Percentiles rank a stretch among this genome's conserved stretches.
Conservation (phyloP, 495 filamentous ascomycete genomes). For the Penicillium paxilli region DNA sequence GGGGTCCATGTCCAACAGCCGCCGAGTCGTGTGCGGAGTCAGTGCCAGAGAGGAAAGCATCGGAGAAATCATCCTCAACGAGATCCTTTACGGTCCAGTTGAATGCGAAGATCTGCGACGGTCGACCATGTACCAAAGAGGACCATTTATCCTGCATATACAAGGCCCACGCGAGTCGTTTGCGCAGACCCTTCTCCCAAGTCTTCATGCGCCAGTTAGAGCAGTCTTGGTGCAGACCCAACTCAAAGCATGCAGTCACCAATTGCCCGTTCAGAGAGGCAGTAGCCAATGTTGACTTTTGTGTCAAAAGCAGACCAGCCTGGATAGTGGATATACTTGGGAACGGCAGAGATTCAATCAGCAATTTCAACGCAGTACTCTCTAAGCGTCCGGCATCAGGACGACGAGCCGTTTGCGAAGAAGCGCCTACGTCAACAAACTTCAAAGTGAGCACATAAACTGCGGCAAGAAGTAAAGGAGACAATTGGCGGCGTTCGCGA, state of each 20-base stretch:
- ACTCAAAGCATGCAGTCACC: constrained; percentile 54
- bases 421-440: constrained; percentile 78
- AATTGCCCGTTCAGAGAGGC: constrained; percentile 83
- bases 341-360: constrained; percentile 75
- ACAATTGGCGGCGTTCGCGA: constrained; percentile 72
- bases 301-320: constrained; percentile 83
- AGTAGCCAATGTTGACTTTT: constrained; percentile 82
- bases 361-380: constrained; percentile 67
- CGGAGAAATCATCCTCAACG: constrained; percentile 52
- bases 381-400: constrained; percentile 78
- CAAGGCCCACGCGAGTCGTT: constrained; percentile 58
- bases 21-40: constrained; percentile 36
- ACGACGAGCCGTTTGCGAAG: constrained; percentile 60
- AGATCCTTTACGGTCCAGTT: constrained; percentile 60
- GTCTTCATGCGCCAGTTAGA: constrained; percentile 53
- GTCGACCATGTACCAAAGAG: constrained; percentile 55
- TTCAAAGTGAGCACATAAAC: constrained; percentile 90
- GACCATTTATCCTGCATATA: constrained; percentile 65
- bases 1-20: constrained; percentile 44
- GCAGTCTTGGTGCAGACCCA: constrained; percentile 59
- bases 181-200: constrained; percentile 56
- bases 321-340: constrained; percentile 94
- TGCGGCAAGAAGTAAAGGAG: constrained; percentile 80
- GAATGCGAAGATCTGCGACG: constrained; percentile 53
- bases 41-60: constrained; percentile 34